Evolutionary conservation across 2,329 filamentous ascomycete species (phyloP).

Genomic region (Fusarium caatingaense): DNA sequence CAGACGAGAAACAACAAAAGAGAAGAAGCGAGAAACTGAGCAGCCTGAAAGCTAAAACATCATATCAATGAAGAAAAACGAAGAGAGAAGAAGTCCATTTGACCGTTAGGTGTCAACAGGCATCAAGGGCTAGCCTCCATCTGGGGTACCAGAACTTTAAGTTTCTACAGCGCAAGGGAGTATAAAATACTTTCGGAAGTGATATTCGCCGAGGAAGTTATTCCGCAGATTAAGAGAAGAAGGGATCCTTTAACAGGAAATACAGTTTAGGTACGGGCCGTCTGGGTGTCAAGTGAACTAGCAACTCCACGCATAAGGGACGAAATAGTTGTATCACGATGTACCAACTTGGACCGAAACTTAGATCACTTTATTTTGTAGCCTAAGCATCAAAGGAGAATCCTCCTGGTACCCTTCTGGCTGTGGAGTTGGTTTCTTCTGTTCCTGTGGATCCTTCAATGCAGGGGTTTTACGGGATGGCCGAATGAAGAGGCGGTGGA

Average conservation of each 20-base stretch:
- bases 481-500: background rate
- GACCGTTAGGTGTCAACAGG: slow-evolving; percentile 1
- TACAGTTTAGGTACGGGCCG: background rate
- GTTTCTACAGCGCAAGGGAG: background rate
- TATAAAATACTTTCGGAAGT: background rate
- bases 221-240: background rate
- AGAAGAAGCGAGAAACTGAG: fast-evolving
- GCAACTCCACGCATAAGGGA: background rate
- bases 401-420: no score
- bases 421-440: background rate
- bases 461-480: background rate
- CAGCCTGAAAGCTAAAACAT: background rate
- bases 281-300: background rate
- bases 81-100: background rate
- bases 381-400: fast-evolving
- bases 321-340: background rate
- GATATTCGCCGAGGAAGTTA: background rate
- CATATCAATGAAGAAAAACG: background rate
- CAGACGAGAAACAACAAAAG: background rate
- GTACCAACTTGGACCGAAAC: background rate
- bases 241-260: background rate
- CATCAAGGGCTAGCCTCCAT: background rate
- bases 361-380: background rate
- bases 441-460: background rate
- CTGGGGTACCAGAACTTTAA: background rate